Conservation (phyloP, 108 stramenopile species). For the Cyclotella distinguenda region DNA sequence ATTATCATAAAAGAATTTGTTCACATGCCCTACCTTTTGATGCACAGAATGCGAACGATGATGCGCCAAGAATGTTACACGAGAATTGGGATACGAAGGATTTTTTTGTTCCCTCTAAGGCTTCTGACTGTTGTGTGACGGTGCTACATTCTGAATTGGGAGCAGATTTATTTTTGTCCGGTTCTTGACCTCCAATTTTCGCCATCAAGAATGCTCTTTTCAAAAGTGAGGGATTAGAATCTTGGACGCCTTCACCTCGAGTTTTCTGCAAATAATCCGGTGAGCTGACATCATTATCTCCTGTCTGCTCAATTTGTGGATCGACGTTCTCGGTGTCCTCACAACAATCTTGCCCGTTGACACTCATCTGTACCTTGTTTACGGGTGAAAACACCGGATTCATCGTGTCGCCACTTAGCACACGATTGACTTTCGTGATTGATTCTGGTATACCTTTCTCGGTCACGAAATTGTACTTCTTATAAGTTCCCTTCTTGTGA, state of each 20-base stretch:
- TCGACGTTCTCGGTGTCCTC: constrained; percentile 12
- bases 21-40: constrained; percentile 19
- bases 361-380: background rate
- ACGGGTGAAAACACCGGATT: background rate
- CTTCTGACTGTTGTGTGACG: background rate
- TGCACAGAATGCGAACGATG: constrained; percentile 42
- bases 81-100: constrained; percentile 29
- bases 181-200: background rate
- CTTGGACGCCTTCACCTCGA: constrained; percentile 10
- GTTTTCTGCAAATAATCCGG: constrained; percentile 9
- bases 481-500: background rate
- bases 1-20: no score
- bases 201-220: constrained; percentile 16
- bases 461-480: background rate
- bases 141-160: constrained; percentile 6
- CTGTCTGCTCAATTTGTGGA: background rate
- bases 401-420: constrained; percentile 1
- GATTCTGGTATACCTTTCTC: constrained; percentile 8
- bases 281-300: background rate
- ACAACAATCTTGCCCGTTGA: background rate
- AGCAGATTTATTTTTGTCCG: background rate
- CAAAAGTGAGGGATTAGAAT: constrained; percentile 8
- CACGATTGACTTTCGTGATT: background rate
- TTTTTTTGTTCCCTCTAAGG: constrained; percentile 5
- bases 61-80: constrained; percentile 31